Evolutionary conservation across 768 basidiomycete genomes (phyloP).

Genomic region (Austroboletus eburneus): DNA sequence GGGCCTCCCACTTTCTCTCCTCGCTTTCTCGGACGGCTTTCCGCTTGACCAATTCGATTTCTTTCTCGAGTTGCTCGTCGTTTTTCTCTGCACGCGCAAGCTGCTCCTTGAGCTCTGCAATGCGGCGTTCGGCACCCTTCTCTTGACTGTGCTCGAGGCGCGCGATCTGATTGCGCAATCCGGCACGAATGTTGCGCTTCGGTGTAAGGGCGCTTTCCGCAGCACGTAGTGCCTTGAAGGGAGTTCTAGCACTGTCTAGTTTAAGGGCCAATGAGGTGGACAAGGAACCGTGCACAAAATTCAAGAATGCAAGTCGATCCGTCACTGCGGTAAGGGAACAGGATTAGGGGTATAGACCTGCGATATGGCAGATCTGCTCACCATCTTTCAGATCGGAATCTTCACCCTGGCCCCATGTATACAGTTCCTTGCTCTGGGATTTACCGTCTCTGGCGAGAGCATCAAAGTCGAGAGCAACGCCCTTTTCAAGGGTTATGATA

Average conservation of each 20-base stretch:
- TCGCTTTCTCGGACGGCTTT: constrained; percentile 77
- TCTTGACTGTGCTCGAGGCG: constrained; percentile 65
- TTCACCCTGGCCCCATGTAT: constrained; percentile 78
- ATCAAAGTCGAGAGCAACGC: constrained; percentile 72
- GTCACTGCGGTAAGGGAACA: constrained; percentile 47
- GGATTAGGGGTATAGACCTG: not conserved
- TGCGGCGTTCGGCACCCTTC: constrained; percentile 59
- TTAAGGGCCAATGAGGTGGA: constrained; percentile 55
- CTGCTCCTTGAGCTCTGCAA: constrained; percentile 67
- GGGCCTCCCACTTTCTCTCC: constrained; percentile 71
- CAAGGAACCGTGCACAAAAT: constrained; percentile 71
- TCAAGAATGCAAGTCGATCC: constrained; percentile 78
- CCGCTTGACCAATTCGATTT: constrained; percentile 67
- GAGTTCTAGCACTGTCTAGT: constrained; percentile 58
- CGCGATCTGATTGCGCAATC: constrained; percentile 55
- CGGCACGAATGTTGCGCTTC: constrained; percentile 56
- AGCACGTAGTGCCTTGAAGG: constrained; percentile 69
- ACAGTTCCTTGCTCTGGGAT: constrained; percentile 78
- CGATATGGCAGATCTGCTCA: constrained; percentile 24
- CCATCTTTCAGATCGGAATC: constrained; percentile 73
- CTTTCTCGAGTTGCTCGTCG: constrained; percentile 63
- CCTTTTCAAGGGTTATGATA: constrained; percentile 75
- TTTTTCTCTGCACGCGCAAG: constrained; percentile 61
- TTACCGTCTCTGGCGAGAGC: constrained; percentile 61
- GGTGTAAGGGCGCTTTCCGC: constrained; percentile 61